Conservation (phyloP, 129 eudicot genomes). For the Silybum marianum region DNA sequence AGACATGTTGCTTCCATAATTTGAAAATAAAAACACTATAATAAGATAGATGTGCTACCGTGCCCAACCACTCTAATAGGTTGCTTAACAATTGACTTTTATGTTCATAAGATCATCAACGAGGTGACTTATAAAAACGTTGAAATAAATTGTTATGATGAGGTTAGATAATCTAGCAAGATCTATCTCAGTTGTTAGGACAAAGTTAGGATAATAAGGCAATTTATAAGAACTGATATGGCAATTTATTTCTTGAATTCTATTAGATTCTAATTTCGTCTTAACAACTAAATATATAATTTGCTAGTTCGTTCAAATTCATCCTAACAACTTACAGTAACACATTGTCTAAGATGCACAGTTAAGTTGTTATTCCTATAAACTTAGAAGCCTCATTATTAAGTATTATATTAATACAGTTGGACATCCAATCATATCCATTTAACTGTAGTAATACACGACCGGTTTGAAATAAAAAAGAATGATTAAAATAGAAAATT, state of each 20-base stretch:
- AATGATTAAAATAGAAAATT: neutral
- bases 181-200: neutral
- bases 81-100: neutral
- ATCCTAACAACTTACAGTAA: neutral
- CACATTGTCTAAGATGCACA: neutral
- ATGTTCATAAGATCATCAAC: neutral
- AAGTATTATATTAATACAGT: neutral
- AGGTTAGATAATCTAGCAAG: neutral
- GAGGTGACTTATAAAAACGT: neutral
- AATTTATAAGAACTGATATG: neutral
- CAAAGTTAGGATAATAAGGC: neutral
- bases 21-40: neutral
- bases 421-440: neutral
- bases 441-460: neutral
- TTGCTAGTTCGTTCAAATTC: neutral
- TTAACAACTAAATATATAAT: neutral
- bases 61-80: neutral
- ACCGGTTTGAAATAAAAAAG: neutral
- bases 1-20: neutral
- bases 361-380: neutral
- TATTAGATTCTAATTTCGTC: neutral
- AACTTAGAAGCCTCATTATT: neutral
- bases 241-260: neutral
- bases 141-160: neutral
- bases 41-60: neutral